These are phyloP conservation scores for Colletotrichum nymphaeae DNA, from an alignment of 2,329 filamentous ascomycete genomes.

Conservation along the genomic window DNA sequence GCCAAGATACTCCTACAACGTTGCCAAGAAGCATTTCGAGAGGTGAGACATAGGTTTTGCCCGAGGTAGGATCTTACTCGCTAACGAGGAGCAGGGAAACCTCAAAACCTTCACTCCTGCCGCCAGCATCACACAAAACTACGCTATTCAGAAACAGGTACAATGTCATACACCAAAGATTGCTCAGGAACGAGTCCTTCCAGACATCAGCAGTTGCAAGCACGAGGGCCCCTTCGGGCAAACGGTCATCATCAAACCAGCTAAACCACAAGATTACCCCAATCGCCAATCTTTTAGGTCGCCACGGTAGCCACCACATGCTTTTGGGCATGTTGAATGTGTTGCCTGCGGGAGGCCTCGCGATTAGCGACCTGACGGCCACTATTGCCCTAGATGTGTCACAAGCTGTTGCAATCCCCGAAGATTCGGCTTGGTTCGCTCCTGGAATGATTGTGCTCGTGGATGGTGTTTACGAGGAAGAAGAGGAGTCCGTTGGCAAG, in stretches of 20 bases:
- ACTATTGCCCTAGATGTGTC: conserved; percentile 87
- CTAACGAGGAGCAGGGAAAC: conserved; percentile 60
- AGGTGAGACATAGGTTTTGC: conserved; percentile 56
- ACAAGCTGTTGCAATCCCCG: conserved; percentile 83
- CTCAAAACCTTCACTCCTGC: conserved; percentile 77
- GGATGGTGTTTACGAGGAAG: conserved; percentile 96
- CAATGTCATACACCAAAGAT: conserved; percentile 89
- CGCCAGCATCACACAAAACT: conserved; percentile 84
- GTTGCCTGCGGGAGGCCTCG: conserved; percentile 83
- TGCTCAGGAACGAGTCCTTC: conserved; percentile 93
- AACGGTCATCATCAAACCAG: conserved; percentile 70
- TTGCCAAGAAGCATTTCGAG: conserved; percentile 90
- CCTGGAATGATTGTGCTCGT: conserved; percentile 97
- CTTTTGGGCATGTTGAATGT: conserved; percentile 85
- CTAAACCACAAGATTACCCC: conserved; percentile 90
- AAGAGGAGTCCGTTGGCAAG: conserved; percentile 77
- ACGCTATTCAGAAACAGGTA: conserved; percentile 89
- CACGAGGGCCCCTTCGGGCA: conserved; percentile 63
- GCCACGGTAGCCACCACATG: conserved; percentile 86
- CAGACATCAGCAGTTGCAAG: conserved; percentile 82
- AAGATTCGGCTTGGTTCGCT: conserved; percentile 90
- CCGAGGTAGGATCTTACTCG: not conserved
- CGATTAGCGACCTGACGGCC: conserved; percentile 87
- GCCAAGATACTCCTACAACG: conserved; percentile 81
- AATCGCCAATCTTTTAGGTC: conserved; percentile 79